Evolutionary conservation across 257 asterid species (phyloP).

Genomic region (Vinca minor): DNA sequence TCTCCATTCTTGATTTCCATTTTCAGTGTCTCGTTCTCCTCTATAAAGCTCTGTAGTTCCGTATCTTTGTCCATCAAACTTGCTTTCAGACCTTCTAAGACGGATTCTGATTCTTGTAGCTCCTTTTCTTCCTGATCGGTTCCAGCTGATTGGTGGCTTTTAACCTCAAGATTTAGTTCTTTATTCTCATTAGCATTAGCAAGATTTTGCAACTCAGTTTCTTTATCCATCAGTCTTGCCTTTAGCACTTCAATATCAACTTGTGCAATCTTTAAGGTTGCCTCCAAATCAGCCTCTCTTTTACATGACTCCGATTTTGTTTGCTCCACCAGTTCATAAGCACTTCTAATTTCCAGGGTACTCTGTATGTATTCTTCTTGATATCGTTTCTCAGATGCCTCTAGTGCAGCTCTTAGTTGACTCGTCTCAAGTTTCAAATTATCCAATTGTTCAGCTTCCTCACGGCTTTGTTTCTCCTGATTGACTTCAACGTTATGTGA

Average conservation of each 20-base stretch:
- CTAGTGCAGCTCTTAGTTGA: slow-evolving; percentile 48
- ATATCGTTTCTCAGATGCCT: slow-evolving; percentile 59
- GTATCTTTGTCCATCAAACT: slow-evolving; percentile 42
- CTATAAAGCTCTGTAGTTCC: slow-evolving; percentile 32
- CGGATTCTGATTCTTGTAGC: slow-evolving; percentile 30
- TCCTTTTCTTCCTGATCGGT: slow-evolving; percentile 26
- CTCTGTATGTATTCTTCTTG: slow-evolving; percentile 52
- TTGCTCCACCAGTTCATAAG: slow-evolving; percentile 55
- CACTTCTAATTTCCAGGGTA: slow-evolving; percentile 52
- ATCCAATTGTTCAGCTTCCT: slow-evolving; percentile 19
- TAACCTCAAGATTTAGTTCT: slow-evolving; percentile 14
- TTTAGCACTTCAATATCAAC: slow-evolving; percentile 44
- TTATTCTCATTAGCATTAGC: slow-evolving; percentile 21
- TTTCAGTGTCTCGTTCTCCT: slow-evolving; percentile 58
- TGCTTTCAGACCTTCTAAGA: slow-evolving; percentile 35
- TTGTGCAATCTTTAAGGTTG: slow-evolving; percentile 28
- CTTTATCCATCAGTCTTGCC: slow-evolving; percentile 30
- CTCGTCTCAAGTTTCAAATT: slow-evolving; percentile 34
- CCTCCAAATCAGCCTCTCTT: slow-evolving; percentile 54
- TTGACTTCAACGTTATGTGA: slow-evolving; percentile 11
- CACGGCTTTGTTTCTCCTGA: slow-evolving; percentile 12
- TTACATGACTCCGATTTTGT: slow-evolving; percentile 33
- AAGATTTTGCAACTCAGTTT: slow-evolving; percentile 23
- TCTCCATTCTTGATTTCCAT: slow-evolving; percentile 44
- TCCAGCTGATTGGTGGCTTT: slow-evolving; percentile 17